Percentiles rank a stretch among this genome's conserved stretches.
Evolutionary conservation across 129 eudicot species (phyloP).

Genomic region (Glebionis coronaria): DNA sequence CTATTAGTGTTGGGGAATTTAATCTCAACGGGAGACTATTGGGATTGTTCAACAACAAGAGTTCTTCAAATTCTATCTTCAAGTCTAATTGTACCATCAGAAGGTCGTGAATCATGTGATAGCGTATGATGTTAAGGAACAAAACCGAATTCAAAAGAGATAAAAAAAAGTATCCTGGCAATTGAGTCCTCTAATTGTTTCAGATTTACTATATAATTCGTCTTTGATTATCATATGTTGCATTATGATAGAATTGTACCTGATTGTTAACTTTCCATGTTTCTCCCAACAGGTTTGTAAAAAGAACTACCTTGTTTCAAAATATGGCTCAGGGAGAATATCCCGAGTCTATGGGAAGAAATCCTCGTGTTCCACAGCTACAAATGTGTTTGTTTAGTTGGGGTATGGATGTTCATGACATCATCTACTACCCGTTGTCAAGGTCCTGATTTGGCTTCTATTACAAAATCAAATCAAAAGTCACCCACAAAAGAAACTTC

Average conservation of each 20-base stretch:
- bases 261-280: constrained; percentile 2
- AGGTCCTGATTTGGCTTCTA: constrained; percentile 7
- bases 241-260: background rate
- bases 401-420: constrained; percentile 58
- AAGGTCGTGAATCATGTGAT: too few species aligned
- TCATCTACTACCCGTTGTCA: constrained; percentile 42
- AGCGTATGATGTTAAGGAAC: too few species aligned
- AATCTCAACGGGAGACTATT: too few species aligned
- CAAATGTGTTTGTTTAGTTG: constrained; percentile 42
- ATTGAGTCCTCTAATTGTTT: background rate
- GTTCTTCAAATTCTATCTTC: too few species aligned
- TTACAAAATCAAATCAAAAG: background rate
- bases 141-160: too few species aligned
- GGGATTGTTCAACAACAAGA: too few species aligned
- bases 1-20: too few species aligned
- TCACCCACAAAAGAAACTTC: constrained; percentile 22
- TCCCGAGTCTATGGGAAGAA: constrained; percentile 59
- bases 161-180: too few species aligned
- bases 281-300: constrained; percentile 23
- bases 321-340: constrained; percentile 51
- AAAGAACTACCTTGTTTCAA: background rate
- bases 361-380: constrained; percentile 49
- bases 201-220: background rate
- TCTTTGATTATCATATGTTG: background rate
- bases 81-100: too few species aligned